Conservation (phyloP, 2,329 filamentous ascomycete genomes). For the Amauroascus verrucosus region DNA sequence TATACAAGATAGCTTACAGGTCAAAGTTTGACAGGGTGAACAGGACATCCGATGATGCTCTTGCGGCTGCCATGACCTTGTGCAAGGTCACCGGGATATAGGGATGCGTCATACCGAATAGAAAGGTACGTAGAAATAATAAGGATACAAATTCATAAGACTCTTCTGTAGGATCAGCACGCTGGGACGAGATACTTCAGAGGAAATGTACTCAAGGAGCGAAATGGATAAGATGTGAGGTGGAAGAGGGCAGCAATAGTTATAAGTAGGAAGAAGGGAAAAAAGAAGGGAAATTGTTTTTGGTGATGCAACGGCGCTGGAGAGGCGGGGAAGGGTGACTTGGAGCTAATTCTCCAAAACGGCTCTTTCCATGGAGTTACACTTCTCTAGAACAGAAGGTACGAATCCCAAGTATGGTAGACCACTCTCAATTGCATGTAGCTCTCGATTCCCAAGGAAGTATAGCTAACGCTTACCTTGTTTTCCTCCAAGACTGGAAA, state of each 20-base stretch:
- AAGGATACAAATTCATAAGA: not conserved
- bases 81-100: constrained; percentile 36
- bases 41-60: constrained; percentile 26
- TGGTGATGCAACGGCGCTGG: constrained; percentile 2
- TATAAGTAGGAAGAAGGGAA: not conserved
- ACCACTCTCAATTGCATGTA: not conserved
- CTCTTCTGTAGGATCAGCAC: not conserved
- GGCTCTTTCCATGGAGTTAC: not conserved
- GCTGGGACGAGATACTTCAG: not conserved
- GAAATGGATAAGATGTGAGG: not conserved
- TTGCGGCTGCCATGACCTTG: constrained; percentile 33
- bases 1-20: constrained; percentile 28
- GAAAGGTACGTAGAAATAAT: not conserved
- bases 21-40: constrained; percentile 33
- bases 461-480: not conserved
- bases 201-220: not conserved
- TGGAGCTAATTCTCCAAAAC: not conserved
- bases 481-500: too few relatives aligned
- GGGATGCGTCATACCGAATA: constrained; percentile 21
- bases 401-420: not conserved
- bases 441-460: not conserved
- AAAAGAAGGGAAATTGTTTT: not conserved
- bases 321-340: not conserved
- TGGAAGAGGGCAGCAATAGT: not conserved
- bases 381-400: not conserved